A percentile compares a stretch with the other conserved stretches of the same genome.
Conservation (phyloP, 139 green algal species). For the Ettlia oleoabundans region DNA sequence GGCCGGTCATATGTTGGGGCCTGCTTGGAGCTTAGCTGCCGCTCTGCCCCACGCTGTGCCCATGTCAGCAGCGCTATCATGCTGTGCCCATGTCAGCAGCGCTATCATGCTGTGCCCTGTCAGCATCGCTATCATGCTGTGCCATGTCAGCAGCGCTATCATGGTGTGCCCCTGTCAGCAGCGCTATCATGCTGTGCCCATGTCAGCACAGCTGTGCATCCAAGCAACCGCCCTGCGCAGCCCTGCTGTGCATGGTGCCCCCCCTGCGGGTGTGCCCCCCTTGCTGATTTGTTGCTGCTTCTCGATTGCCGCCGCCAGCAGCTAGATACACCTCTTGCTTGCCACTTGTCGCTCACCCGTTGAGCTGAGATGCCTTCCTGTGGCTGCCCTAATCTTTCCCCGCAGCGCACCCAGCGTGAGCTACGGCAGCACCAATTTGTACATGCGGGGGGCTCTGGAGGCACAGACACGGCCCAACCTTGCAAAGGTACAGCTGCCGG, state of each 20-base stretch:
- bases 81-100: too few species aligned
- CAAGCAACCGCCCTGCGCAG: too few species aligned
- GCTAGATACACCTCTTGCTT: neutral
- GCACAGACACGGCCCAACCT: constrained; percentile 86
- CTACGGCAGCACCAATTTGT: constrained; percentile 82
- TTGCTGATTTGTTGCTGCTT: too few species aligned
- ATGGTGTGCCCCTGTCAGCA: too few species aligned
- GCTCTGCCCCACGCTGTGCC: neutral
- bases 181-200: too few species aligned
- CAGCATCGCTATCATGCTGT: too few species aligned
- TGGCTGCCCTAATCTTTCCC: neutral
- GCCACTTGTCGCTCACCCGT: neutral
- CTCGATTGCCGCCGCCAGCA: too few species aligned
- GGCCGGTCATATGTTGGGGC: neutral
- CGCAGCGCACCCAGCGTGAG: constrained; percentile 77
- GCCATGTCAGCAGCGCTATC: too few species aligned
- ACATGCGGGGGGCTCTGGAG: constrained; percentile 90
- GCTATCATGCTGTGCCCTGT: neutral
- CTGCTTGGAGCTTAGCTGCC: neutral
- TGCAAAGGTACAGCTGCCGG: constrained; percentile 33
- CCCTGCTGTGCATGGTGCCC: too few species aligned
- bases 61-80: too few species aligned
- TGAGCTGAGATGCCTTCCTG: neutral
- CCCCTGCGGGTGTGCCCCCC: neutral
- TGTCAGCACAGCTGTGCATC: too few species aligned